These are phyloP conservation scores for Cladosporium sp. DNA, from an alignment of 2,329 filamentous ascomycete species.

Conservation along the genomic window DNA sequence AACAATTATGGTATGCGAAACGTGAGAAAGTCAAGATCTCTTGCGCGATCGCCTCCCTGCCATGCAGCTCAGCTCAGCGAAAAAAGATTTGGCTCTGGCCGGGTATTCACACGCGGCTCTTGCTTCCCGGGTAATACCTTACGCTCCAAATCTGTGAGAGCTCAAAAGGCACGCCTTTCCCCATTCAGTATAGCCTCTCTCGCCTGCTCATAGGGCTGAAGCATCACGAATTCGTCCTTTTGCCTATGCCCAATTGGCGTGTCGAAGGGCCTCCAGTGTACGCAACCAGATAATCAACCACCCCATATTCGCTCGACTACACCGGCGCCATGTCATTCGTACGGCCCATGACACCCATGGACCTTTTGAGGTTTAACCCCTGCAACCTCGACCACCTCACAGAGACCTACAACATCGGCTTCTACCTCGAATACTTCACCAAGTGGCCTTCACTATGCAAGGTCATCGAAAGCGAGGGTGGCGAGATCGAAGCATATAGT, in stretches of 20 bases:
- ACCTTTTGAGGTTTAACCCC: constrained; percentile 85
- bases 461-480: constrained; percentile 80
- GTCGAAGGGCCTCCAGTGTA: background rate
- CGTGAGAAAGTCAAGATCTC: background rate
- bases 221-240: constrained; percentile 5
- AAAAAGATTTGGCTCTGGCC: constrained; percentile 1
- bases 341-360: constrained; percentile 77
- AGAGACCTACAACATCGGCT: constrained; percentile 95
- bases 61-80: constrained; percentile 8
- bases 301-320: background rate
- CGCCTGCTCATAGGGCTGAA: background rate
- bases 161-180: background rate
- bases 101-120: constrained; percentile 1
- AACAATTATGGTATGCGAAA: background rate
- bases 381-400: constrained; percentile 95
- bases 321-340: constrained; percentile 52
- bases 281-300: background rate
- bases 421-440: constrained; percentile 94
- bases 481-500: constrained; percentile 96
- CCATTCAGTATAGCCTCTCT: background rate
- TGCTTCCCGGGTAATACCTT: background rate
- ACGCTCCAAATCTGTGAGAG: background rate
- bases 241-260: background rate
- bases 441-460: constrained; percentile 96
- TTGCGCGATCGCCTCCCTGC: background rate